phyloP scores from a whole-genome alignment of 1,284 basidiomycete genomes.

The Blastosporella zonata region DNA sequence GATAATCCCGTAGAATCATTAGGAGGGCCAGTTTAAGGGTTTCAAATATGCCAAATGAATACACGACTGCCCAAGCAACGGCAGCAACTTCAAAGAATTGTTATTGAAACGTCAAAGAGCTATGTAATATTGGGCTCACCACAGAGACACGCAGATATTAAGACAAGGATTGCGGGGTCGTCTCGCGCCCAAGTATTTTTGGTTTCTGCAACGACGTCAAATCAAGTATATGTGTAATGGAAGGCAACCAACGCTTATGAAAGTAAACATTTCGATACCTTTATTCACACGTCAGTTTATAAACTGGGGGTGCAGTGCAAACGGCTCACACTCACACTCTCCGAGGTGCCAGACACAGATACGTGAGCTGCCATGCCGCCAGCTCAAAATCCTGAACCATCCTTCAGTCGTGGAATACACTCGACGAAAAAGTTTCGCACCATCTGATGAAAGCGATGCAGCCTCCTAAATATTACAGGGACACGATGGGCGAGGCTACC shows the following conservation, averaged over 20 bases:
- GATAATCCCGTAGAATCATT: constrained; percentile 88
- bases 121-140: constrained; percentile 42
- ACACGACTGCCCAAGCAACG: constrained; percentile 82
- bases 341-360: constrained; percentile 85
- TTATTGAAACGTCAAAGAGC: neutral
- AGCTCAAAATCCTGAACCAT: constrained; percentile 83
- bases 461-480: constrained; percentile 73
- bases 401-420: constrained; percentile 5
- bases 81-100: constrained; percentile 56
- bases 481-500: constrained; percentile 50
- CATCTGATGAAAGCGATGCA: constrained; percentile 85
- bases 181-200: constrained; percentile 97
- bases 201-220: constrained; percentile 62
- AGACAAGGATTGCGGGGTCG: constrained; percentile 88
- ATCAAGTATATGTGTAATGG: neutral
- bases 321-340: constrained; percentile 69
- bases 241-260: constrained; percentile 70
- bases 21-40: constrained; percentile 65
- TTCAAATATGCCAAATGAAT: constrained; percentile 57
- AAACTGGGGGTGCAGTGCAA: constrained; percentile 3
- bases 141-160: constrained; percentile 74
- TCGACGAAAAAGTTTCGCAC: constrained; percentile 36
- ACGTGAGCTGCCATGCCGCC: constrained; percentile 91
- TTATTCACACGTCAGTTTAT: constrained; percentile 2
- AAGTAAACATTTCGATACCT: constrained; percentile 91